A percentile compares a stretch with the other conserved stretches of the same genome.
These are phyloP conservation scores for Arabidopsis hybrid DNA, from an alignment of 441 rosid genomes.

Conservation along the genomic window DNA sequence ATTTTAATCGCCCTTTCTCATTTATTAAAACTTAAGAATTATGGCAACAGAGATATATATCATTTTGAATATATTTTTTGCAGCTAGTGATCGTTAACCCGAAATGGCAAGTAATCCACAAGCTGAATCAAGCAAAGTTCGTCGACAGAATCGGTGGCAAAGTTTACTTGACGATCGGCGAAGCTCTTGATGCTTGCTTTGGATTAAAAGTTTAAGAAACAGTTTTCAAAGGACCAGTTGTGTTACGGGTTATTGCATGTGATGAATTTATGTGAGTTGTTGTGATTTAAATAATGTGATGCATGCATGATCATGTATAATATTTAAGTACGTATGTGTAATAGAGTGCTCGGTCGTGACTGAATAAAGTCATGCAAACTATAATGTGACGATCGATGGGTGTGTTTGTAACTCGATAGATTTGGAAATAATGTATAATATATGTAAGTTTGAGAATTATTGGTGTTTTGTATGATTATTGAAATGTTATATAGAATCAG, in stretches of 20 bases:
- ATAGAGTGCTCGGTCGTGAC: conserved; percentile 26
- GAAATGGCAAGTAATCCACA: conserved; percentile 84
- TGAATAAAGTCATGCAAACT: conserved; percentile 41
- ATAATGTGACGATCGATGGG: conserved; percentile 23
- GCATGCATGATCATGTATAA: conserved; percentile 32
- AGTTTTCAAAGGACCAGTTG: background rate
- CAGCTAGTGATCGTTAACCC: conserved; percentile 82
- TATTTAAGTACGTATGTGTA: conserved; percentile 16
- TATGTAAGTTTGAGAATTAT: conserved; percentile 13
- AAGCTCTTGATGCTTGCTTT: conserved; percentile 64
- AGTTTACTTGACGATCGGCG: conserved; percentile 69
- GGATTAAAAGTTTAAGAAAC: conserved; percentile 41
- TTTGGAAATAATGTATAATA: conserved; percentile 14
- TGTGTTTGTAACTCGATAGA: conserved; percentile 30
- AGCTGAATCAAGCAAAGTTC: conserved; percentile 68
- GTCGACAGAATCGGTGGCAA: conserved; percentile 66
- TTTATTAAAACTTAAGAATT: too few relatives aligned
- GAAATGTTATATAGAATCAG: background rate
- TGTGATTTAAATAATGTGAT: background rate
- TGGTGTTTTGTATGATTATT: conserved; percentile 8
- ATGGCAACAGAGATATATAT: too few relatives aligned
- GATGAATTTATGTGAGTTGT: conserved; percentile 2
- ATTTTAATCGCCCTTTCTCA: background rate
- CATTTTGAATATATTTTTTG: background rate
- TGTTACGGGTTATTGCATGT: conserved; percentile 30